Evolutionary conservation across 2,329 filamentous ascomycete genomes (phyloP), one percentile per base, ranked within the genome.

Genomic region (Ilyonectria robusta): DNA sequence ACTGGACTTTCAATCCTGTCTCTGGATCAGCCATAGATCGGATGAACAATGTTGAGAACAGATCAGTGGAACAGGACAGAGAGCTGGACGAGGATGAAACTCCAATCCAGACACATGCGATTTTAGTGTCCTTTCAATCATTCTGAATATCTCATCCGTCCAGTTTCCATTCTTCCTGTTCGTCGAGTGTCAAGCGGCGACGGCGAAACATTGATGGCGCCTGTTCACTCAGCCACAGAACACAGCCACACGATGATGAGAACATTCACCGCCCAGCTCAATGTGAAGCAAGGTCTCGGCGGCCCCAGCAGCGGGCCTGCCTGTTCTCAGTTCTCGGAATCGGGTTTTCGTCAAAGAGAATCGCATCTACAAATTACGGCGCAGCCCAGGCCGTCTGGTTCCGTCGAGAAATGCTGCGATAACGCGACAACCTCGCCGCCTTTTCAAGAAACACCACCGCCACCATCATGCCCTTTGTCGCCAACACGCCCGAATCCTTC

Each of bases 401-500:
- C 37, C 56, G 56, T 50, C 21, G 26, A 53, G 47, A 51, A 26
- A 31, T 53, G 50, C 50, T 19, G 10, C 50, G n/a, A 31, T 53
- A 53, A 13, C 21, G 42, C 44, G 42, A 44, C 44, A 57, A 42
- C 46, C 56, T 31, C 50, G 33, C 47, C 37, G 44, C 47, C 55
- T 44, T n/a, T n/a, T 26, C 35, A 15, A 33, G 29, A 29, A 57
- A 48, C 46, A 9, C 35, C 37, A 7, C 23, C 23, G 1, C 23
- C 23, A 15, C 42, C 17, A 68, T 59, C 40, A 83, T 83, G 82
- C 81, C 81, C 64, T 83, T 82, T 69, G 78, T 83, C 65, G 75
- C 80, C 69, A 83, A 83, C 77, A 97, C 94, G 0, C 95, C 95
- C 70, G 95, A 98, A 84, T 92, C 93, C 21, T 83, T 92, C 31